These are phyloP conservation scores for Clavispora asparagi DNA, from an alignment of 805 yeast genomes.

Conservation along the genomic window DNA sequence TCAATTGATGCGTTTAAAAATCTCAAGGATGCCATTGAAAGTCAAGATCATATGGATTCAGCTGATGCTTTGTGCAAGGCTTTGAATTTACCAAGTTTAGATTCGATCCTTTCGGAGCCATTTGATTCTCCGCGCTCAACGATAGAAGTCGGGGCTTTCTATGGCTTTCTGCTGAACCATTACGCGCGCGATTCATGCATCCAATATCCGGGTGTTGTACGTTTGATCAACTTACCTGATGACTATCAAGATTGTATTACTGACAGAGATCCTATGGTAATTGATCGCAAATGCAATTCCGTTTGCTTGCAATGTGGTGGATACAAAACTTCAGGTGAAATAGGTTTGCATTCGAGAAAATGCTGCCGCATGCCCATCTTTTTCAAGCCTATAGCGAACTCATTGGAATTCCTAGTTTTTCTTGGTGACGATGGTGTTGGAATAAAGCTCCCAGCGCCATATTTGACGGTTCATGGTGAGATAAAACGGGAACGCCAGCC, in stretches of 20 bases:
- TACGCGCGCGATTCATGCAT: slow-evolving; percentile 7
- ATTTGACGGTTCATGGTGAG: slow-evolving; percentile 72
- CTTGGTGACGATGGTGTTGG: slow-evolving; percentile 22
- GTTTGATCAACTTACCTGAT: slow-evolving; percentile 48
- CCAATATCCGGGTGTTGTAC: slow-evolving; percentile 52
- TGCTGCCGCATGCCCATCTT: slow-evolving; percentile 6
- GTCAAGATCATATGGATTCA: slow-evolving; percentile 14
- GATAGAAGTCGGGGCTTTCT: neutral
- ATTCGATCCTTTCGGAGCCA: slow-evolving; percentile 10
- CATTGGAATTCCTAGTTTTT: slow-evolving; percentile 19
- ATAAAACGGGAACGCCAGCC: slow-evolving; percentile 51
- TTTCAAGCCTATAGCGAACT: slow-evolving; percentile 24
- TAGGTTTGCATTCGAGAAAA: neutral
- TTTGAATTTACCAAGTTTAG: slow-evolving; percentile 21
- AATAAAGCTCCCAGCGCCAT: slow-evolving; percentile 55
- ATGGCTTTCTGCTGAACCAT: too few relatives aligned
- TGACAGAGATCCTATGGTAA: slow-evolving; percentile 15
- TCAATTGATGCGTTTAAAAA: slow-evolving; percentile 14
- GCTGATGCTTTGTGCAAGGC: slow-evolving; percentile 20
- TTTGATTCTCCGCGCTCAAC: neutral
- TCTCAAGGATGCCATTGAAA: slow-evolving; percentile 13
- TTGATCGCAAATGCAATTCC: slow-evolving; percentile 16
- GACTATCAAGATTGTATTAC: slow-evolving; percentile 27
- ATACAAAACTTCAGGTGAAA: neutral
- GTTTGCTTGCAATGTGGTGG: slow-evolving; percentile 35